Evolutionary conservation across 1,284 basidiomycete species (phyloP).

Genomic region (Ustilago bromivora): DNA sequence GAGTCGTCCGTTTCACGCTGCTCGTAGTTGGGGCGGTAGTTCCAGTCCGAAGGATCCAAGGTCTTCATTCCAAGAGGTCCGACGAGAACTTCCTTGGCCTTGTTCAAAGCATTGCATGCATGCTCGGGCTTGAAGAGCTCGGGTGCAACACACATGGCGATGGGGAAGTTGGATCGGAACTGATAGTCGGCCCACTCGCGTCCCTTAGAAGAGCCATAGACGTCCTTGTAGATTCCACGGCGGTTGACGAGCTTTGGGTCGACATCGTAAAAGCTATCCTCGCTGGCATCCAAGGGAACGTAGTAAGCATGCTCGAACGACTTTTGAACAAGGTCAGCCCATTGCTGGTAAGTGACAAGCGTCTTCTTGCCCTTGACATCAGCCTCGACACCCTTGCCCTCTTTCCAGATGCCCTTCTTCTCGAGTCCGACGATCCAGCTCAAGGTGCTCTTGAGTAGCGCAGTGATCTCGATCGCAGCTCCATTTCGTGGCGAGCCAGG

Average conservation of each 20-base stretch:
- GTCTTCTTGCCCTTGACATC: constrained; percentile 78
- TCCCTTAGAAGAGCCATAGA: constrained; percentile 74
- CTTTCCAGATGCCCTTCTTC: constrained; percentile 80
- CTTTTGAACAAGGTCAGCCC: constrained; percentile 84
- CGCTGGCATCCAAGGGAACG: constrained; percentile 81
- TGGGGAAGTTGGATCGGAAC: constrained; percentile 80
- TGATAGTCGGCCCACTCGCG: constrained; percentile 96
- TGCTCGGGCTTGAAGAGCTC: constrained; percentile 88
- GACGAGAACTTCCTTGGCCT: constrained; percentile 53
- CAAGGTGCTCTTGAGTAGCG: constrained; percentile 89
- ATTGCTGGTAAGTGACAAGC: constrained; percentile 87
- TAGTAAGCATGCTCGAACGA: constrained; percentile 93
- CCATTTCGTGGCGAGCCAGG: constrained; percentile 96
- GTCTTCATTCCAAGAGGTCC: constrained; percentile 64
- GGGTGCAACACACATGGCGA: constrained; percentile 96
- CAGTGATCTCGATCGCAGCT: constrained; percentile 94
- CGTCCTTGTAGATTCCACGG: constrained; percentile 98
- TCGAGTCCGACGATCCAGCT: constrained; percentile 85
- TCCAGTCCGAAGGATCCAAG: constrained; percentile 60
- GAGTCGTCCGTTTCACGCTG: constrained; percentile 56
- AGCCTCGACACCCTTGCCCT: constrained; percentile 80
- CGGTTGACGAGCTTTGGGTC: constrained; percentile 83
- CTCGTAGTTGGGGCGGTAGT: constrained; percentile 65
- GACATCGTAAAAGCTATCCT: constrained; percentile 81
- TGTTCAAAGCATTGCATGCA: constrained; percentile 76